These are phyloP conservation scores for Austroboletus rostrupii DNA, from an alignment of 1,284 basidiomycete genomes.

Conservation along the genomic window DNA sequence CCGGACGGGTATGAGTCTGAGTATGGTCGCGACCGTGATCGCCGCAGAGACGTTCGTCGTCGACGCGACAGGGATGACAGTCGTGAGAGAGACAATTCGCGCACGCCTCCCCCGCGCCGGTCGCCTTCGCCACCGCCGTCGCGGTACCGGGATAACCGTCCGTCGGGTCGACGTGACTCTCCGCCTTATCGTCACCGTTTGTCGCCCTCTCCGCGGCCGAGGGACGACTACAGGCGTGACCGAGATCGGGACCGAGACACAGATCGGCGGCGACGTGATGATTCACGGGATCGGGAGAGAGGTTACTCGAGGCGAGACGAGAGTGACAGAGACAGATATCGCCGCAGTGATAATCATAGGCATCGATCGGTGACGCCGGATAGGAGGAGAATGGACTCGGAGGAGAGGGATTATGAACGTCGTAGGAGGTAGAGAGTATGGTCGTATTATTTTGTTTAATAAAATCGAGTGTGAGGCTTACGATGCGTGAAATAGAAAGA, in stretches of 20 bases:
- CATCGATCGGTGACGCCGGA: conserved; percentile 23
- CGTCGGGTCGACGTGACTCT: conserved; percentile 26
- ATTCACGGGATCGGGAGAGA: conserved; percentile 23
- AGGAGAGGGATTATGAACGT: conserved; percentile 18
- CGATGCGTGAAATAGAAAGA: not conserved
- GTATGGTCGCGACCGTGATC: conserved; percentile 19
- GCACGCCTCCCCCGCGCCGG: conserved; percentile 27
- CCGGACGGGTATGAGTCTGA: conserved; percentile 3
- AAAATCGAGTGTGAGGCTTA: not conserved
- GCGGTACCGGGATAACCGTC: conserved; percentile 30
- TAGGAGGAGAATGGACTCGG: conserved; percentile 18
- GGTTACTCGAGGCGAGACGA: conserved; percentile 13
- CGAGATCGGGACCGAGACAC: conserved; percentile 16
- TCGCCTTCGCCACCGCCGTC: conserved; percentile 29
- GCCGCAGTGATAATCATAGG: conserved; percentile 22
- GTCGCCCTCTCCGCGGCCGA: conserved; percentile 23
- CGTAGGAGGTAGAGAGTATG: conserved; percentile 27
- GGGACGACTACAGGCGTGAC: conserved; percentile 17
- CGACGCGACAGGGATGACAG: conserved; percentile 16
- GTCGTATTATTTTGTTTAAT: not conserved
- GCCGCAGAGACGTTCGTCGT: conserved; percentile 3
- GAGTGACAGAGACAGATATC: conserved; percentile 8
- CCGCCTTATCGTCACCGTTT: conserved; percentile 27
- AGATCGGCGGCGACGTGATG: conserved; percentile 25
- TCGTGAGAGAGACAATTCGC: conserved; percentile 21